Evolutionary conservation across 2,329 filamentous ascomycete genomes (phyloP), one percentile per base, ranked within the genome.

Genomic region (Xenosphaeropsis pyriputrescens): DNA sequence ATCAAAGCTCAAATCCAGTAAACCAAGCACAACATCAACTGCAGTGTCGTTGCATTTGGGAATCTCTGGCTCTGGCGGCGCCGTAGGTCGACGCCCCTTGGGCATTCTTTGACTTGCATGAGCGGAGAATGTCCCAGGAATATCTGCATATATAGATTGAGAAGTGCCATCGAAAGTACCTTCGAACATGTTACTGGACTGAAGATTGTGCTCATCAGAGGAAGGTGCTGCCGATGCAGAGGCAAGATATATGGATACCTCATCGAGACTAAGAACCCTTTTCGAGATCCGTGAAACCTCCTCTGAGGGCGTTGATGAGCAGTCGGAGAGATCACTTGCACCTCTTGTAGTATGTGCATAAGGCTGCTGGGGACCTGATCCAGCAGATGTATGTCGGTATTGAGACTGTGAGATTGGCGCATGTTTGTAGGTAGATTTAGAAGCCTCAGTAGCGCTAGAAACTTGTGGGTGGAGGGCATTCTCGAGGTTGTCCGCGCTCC

Each of bases 71-170:
- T 17, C n/a, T 8, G 22, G 16, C 3, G n/a, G 15, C 18, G 9
- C 4, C 13, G 11, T 13, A 32, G 31, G 11, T 18, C 18, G 33
- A 7, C 30, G 30, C 30, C 30, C 14, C 30, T 32, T 32, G 12
- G 30, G 12, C 7, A 17, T 9, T 7, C 30, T 32, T 14, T 15
- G 16, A 15, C 14, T 32, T 35, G 33, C 33, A 22, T 35, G n/a
- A 14, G 71, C 57, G 0, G 74, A 79, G 50, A 79, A 79, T 2
- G 75, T 66, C 1, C 75, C 76, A 2, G 75, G 75, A 3, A 77
- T 51, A 47, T 75, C 63, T 0, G 66, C 64, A n/a, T 62, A 61
- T 9, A 60, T 45, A 19, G 56, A 61, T 16, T 45, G 43, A 9
- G 44, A 45, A 43, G 41, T 17, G 33, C 47, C 45, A 33, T 14